Conservation (phyloP, 495 filamentous ascomycete genomes). For the Sporormia fimetaria region DNA sequence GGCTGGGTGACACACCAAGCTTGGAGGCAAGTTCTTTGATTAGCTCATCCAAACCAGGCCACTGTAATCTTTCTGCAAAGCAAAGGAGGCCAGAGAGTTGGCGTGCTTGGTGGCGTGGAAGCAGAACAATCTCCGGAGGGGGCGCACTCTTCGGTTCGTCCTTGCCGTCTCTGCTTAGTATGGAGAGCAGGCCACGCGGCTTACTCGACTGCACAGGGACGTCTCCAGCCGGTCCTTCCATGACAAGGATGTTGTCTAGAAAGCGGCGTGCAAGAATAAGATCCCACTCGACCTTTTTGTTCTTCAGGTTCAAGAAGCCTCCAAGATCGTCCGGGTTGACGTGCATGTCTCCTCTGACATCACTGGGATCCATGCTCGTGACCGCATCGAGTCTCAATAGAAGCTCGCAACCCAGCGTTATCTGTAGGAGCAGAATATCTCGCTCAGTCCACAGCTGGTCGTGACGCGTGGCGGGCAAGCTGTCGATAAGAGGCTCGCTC, state of each 20-base stretch:
- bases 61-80: slow-evolving; percentile 42
- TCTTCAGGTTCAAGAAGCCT: slow-evolving; percentile 53
- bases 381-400: slow-evolving; percentile 64
- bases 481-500: slow-evolving; percentile 38
- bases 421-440: slow-evolving; percentile 71
- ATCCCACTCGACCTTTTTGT: slow-evolving; percentile 66
- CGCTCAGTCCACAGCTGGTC: slow-evolving; percentile 39
- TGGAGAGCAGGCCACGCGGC: slow-evolving; percentile 39
- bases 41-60: slow-evolving; percentile 38
- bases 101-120: slow-evolving; percentile 34
- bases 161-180: slow-evolving; percentile 22
- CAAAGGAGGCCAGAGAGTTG: slow-evolving; percentile 42
- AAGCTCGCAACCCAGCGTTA: slow-evolving; percentile 66
- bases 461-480: slow-evolving; percentile 40
- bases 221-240: slow-evolving; percentile 20
- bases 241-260: slow-evolving; percentile 53
- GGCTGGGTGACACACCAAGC: slow-evolving; percentile 32
- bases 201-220: slow-evolving; percentile 25
- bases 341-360: slow-evolving; percentile 44
- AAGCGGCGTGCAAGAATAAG: slow-evolving; percentile 62
- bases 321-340: slow-evolving; percentile 49
- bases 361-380: slow-evolving; percentile 9
- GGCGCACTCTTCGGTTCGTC: slow-evolving; percentile 29
- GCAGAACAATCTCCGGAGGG: slow-evolving; percentile 29
- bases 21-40: slow-evolving; percentile 40